phyloP scores from a whole-genome alignment of 495 filamentous ascomycete species.

The Neurospora sp. region DNA sequence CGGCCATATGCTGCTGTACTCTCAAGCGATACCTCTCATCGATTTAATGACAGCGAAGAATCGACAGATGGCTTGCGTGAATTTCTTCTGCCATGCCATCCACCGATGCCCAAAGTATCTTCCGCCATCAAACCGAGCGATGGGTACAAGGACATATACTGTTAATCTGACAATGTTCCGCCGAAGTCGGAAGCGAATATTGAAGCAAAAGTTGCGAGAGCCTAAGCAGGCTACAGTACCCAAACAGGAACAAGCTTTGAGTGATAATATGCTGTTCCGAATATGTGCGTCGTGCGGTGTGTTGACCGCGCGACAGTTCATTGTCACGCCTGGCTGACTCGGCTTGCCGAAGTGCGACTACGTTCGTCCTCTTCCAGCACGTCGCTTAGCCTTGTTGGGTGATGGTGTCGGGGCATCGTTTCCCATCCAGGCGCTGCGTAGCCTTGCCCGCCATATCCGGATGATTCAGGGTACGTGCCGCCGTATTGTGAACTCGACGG shows the following conservation, averaged over 20 bases:
- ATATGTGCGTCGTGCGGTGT: not conserved
- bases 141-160: not conserved
- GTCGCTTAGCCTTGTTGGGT: constrained; percentile 89
- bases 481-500: constrained; percentile 25
- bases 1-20: not conserved
- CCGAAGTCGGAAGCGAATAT: not conserved
- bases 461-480: constrained; percentile 16
- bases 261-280: not conserved
- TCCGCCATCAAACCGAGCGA: not conserved
- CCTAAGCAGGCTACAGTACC: not conserved
- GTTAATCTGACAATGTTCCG: not conserved
- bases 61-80: not conserved
- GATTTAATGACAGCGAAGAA: not conserved
- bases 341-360: constrained; percentile 46
- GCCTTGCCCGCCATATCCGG: constrained; percentile 45
- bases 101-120: not conserved
- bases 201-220: not conserved
- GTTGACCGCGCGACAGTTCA: not conserved
- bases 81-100: not conserved
- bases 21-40: not conserved
- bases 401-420: constrained; percentile 73
- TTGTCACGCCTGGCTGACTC: constrained; percentile 32
- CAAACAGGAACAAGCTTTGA: not conserved
- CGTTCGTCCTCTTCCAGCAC: constrained; percentile 79
- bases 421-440: constrained; percentile 72